Base-by-base conservation (phyloP, 164 flowering plant genomes). In the Liriodendron chinense region DNA sequence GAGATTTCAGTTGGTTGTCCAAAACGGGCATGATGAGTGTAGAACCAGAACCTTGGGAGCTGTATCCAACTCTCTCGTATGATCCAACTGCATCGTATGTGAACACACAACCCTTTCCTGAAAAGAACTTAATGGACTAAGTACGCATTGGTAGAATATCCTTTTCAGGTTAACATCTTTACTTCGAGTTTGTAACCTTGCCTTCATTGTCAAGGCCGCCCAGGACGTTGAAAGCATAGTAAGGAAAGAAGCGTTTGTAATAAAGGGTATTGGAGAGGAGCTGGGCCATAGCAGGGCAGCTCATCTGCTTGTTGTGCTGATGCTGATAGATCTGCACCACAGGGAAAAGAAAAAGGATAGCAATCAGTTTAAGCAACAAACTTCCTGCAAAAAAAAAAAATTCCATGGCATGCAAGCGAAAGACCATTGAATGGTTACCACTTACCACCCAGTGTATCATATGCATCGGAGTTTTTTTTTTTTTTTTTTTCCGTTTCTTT, bases 11-110 rank as follows among this genome's bases (percentile, higher is more conserved):
- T 74, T 94, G 96, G 86, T 96, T 94, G 80, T 96, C 98, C 82
- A 96, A 83, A 43, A 92, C 93, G 26, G 99, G 99, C 76, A 84
- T 96, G 76, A 96, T 93, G 66, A 96, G 97, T 2, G 92, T 90
- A 34, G 96, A 77, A 74, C 99, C 99, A 78, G 98, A 92, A 72
- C 99, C 99, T 76, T 96, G 99, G 72, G 97, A 73, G 66, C 98
- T 89, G 80, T 92, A 96, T 74, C 98, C 99, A 73, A 94, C 98
- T 85, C 90, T 86, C 83, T 96, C 99, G 79, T 94, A 94, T 73
- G 99, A 94, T 47, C 99, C 99, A 72, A 96, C 99, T 59, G 99
- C 99, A 85, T 96, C 99, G 77, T 96, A 96, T 21, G 99, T 94
- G 81, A 86, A 96, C 47, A 96, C 99, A 83, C 97, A 94, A 23